Percentiles rank a stretch among this genome's conserved stretches.
Conservation (phyloP, 2,329 filamentous ascomycete species). For the Fusarium brachygibbosum region DNA sequence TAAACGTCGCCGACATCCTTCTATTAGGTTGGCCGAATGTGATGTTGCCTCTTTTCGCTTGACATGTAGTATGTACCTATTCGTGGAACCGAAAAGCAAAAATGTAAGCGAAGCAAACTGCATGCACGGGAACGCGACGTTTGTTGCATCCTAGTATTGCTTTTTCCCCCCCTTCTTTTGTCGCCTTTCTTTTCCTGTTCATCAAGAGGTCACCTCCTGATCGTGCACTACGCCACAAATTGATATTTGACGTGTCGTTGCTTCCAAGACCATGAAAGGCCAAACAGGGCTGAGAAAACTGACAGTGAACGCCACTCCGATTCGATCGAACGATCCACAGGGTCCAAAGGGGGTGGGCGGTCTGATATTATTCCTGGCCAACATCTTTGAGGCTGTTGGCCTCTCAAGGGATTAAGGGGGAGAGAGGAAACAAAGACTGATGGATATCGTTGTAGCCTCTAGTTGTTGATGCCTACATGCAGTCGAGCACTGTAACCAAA, state of each 20-base stretch:
- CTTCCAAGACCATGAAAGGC: slow-evolving; percentile 4
- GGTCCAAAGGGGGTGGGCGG: slow-evolving; percentile 20
- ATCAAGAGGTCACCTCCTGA: slow-evolving; percentile 1
- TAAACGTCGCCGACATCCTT: neutral
- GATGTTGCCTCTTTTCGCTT: slow-evolving; percentile 24
- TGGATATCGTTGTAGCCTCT: neutral
- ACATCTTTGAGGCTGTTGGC: neutral
- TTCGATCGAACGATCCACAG: slow-evolving; percentile 28
- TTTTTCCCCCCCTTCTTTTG: neutral
- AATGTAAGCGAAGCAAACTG: slow-evolving; percentile 6
- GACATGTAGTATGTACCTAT: neutral
- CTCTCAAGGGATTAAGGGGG: neutral
- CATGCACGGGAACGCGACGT: slow-evolving; percentile 8
- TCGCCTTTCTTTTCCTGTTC: neutral
- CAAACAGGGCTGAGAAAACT: slow-evolving; percentile 28
- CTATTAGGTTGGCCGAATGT: slow-evolving; percentile 10
- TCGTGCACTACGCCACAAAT: slow-evolving; percentile 18
- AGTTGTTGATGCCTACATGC: neutral
- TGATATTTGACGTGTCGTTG: slow-evolving; percentile 37
- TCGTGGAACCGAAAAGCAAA: neutral
- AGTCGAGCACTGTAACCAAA: slow-evolving; percentile 1
- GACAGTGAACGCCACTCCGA: slow-evolving; percentile 24
- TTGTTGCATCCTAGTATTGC: slow-evolving; percentile 5
- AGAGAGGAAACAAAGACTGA: slow-evolving; percentile 11
- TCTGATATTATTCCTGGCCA: slow-evolving; percentile 10